These are phyloP conservation scores for Arachis hypogaea DNA, from an alignment of 306 rosid species.

Conservation along the genomic window DNA sequence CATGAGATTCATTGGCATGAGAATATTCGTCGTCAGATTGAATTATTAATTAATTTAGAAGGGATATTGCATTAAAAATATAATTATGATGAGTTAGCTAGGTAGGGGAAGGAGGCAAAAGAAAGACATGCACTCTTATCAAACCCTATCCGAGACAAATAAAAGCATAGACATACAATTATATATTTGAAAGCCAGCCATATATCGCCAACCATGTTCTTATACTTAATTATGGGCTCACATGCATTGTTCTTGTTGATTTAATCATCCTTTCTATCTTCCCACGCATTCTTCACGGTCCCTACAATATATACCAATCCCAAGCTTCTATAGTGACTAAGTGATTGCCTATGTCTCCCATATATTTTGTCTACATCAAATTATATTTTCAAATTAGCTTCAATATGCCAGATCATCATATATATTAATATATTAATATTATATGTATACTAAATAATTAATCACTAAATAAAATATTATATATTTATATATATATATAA, in stretches of 20 bases:
- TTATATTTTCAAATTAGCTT: background rate
- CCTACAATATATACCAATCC: constrained; percentile 22
- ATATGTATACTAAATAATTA: too few relatives aligned
- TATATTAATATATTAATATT: too few relatives aligned
- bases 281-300: constrained; percentile 29
- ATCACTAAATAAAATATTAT: too few relatives aligned
- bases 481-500: too few relatives aligned
- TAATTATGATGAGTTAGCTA: too few relatives aligned
- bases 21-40: background rate
- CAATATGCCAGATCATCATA: too few relatives aligned
- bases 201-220: background rate
- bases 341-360: constrained; percentile 25
- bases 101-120: constrained; percentile 6
- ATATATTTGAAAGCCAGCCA: constrained; percentile 16
- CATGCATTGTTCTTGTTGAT: constrained; percentile 6
- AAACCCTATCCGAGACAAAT: background rate
- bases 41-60: too few relatives aligned
- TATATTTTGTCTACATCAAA: background rate
- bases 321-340: constrained; percentile 1
- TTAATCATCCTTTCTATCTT: constrained; percentile 13
- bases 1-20: background rate
- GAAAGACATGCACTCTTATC: constrained; percentile 2
- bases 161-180: constrained; percentile 6
- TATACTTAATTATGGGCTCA: constrained; percentile 37
- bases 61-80: too few relatives aligned